These are phyloP conservation scores for Boletus sensibilis DNA, from an alignment of 768 basidiomycete species.

Conservation along the genomic window DNA sequence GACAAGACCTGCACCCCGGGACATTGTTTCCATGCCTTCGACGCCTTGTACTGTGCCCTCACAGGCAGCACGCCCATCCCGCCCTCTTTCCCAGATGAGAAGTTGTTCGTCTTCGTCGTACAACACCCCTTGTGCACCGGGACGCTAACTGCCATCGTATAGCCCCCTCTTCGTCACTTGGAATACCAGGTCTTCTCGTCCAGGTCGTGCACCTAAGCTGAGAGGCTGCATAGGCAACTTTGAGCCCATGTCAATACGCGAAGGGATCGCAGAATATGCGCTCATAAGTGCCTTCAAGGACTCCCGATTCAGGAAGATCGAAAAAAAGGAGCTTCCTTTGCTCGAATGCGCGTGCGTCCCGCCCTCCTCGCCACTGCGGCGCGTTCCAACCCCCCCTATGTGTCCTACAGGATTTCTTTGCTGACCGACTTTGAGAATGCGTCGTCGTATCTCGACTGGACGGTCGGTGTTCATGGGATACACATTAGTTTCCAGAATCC, in stretches of 20 bases:
- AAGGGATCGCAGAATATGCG: conserved; percentile 87
- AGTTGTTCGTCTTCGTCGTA: conserved; percentile 62
- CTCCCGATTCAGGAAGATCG: conserved; percentile 79
- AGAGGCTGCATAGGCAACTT: conserved; percentile 97
- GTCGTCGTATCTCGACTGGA: conserved; percentile 88
- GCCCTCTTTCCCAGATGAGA: conserved; percentile 67
- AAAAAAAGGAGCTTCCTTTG: conserved; percentile 67
- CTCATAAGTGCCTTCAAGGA: conserved; percentile 90
- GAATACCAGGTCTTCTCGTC: conserved; percentile 69
- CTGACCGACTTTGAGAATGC: conserved; percentile 92
- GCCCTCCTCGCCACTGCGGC: background rate
- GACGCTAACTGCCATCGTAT: conserved; percentile 4
- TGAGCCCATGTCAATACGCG: conserved; percentile 64
- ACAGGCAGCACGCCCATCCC: conserved; percentile 50
- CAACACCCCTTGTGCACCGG: background rate
- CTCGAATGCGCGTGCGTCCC: conserved; percentile 83
- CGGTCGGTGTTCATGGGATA: conserved; percentile 88
- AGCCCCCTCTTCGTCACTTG: conserved; percentile 94
- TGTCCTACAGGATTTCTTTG: conserved; percentile 69
- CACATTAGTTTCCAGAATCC: conserved; percentile 86
- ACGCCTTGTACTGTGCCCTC: conserved; percentile 76
- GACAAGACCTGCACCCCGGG: conserved; percentile 59
- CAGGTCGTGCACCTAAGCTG: conserved; percentile 60
- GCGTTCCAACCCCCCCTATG: background rate
- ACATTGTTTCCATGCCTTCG: conserved; percentile 82